Percentiles rank a stretch among this genome's conserved stretches.
Evolutionary conservation across 352 stramenopile genomes (phyloP).

Genomic region (Blastocystis hominis): DNA sequence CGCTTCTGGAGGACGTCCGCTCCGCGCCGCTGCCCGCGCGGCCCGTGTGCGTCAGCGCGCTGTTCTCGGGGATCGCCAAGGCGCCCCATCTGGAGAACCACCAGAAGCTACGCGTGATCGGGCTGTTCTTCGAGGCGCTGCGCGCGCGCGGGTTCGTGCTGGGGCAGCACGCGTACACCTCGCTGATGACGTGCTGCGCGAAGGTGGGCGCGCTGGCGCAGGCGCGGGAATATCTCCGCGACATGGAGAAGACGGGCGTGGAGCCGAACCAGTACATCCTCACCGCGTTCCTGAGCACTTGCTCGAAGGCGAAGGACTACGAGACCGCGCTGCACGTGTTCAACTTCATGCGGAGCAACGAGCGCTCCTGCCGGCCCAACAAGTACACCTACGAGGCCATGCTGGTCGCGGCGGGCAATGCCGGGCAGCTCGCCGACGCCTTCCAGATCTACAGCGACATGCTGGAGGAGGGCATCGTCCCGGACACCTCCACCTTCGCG

Average conservation of each 20-base stretch:
- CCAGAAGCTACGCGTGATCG: conserved; percentile 36
- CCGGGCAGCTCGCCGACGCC: neutral
- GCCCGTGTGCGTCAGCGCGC: conserved; percentile 26
- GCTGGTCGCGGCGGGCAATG: conserved; percentile 40
- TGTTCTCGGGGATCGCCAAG: conserved; percentile 52
- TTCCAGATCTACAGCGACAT: conserved; percentile 46
- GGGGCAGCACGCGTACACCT: conserved; percentile 57
- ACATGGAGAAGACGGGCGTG: conserved; percentile 28
- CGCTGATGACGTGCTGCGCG: conserved; percentile 51
- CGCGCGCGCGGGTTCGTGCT: conserved; percentile 37
- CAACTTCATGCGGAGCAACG: conserved; percentile 34
- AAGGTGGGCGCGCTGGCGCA: conserved; percentile 43
- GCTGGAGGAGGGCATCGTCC: conserved; percentile 6
- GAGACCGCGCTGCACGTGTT: neutral
- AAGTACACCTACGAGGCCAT: conserved; percentile 58
- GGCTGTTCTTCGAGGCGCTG: conserved; percentile 25
- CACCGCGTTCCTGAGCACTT: conserved; percentile 52
- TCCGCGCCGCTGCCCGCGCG: conserved; percentile 14
- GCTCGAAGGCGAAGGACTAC: conserved; percentile 52
- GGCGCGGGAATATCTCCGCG: conserved; percentile 1
- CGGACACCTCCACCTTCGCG: conserved; percentile 34
- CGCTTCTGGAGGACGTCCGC: conserved; percentile 30
- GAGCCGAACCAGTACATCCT: conserved; percentile 45
- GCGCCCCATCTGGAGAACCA: conserved; percentile 19
- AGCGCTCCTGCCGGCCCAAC: neutral